Conservation (phyloP, 768 basidiomycete genomes). For the Kwoniella pini region DNA sequence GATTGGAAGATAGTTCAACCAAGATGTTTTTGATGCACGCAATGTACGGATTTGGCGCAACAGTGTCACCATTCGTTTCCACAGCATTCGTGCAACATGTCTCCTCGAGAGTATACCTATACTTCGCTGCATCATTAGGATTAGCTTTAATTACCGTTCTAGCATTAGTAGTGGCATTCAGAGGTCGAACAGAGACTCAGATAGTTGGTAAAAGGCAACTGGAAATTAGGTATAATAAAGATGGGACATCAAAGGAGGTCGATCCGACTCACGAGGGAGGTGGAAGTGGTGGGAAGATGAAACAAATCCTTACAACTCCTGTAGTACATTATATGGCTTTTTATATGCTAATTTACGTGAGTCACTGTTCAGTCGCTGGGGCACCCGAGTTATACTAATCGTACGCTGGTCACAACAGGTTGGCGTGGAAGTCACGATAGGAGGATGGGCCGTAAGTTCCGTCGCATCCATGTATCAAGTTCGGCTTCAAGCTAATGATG, state of each 20-base stretch:
- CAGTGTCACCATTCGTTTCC: slow-evolving; percentile 69
- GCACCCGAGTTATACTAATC: no score
- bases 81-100: slow-evolving; percentile 66
- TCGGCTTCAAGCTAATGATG: neutral
- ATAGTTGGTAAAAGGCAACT: slow-evolving; percentile 33
- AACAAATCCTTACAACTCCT: slow-evolving; percentile 43
- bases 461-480: neutral
- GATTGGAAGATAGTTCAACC: slow-evolving; percentile 56
- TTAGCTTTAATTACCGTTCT: slow-evolving; percentile 65
- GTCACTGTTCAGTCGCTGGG: slow-evolving; percentile 3
- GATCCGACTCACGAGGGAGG: slow-evolving; percentile 1
- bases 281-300: slow-evolving; percentile 42
- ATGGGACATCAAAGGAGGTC: neutral
- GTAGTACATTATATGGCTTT: slow-evolving; percentile 50
- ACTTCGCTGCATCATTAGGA: slow-evolving; percentile 71
- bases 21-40: slow-evolving; percentile 54
- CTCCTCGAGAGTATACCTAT: slow-evolving; percentile 57
- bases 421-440: slow-evolving; percentile 55
- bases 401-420: slow-evolving; percentile 23
- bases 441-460: slow-evolving; percentile 49
- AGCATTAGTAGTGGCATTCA: slow-evolving; percentile 64
- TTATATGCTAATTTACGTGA: slow-evolving; percentile 55
- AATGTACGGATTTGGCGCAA: slow-evolving; percentile 58
- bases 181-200: slow-evolving; percentile 73
- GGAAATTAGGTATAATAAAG: slow-evolving; percentile 2